Evolutionary conservation across 2,329 filamentous ascomycete species (phyloP), one percentile per base, ranked within the genome.

Genomic region (Exophiala viscosa): DNA sequence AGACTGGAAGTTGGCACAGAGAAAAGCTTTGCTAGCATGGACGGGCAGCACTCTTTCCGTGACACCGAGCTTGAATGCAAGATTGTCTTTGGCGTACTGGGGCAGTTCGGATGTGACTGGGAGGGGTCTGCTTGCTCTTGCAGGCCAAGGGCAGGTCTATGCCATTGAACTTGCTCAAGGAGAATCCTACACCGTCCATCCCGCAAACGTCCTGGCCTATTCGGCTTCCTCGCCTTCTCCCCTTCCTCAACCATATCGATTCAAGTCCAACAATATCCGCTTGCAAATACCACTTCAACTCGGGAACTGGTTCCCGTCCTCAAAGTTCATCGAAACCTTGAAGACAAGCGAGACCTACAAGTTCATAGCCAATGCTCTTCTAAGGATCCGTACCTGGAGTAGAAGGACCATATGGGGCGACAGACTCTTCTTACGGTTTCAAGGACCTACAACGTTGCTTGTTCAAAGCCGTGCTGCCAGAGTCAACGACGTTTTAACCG

Each of bases 1-100:
- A 52, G 93, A 99, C 73, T 99, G 93, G 92, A 88, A 96, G 77
- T 76, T 99, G 7, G 82, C 89, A 5, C 91, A 97, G 68, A 82
- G 89, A 57, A 86, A 88, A 60, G 90, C 90, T 1, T 77, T 99
- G 48, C 78, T 97, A n/a, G 93, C 93, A 49, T 99, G 93, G 93
- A 96, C 92, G 0, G 93, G 93, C 23, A 88, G 95, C 68, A 90
- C 89, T 1, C 77, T 99, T 49, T 77, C 78, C 13, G 79, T 93
- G 40, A 84, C 83, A 33, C 89, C 91, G 2, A 85, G 83, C 42
- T 77, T 95, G 60, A 91, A 90, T 63, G 80, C 79, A 39, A 55
- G 45, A 23, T 62, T 81, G 76, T 80, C 87, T 51, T 66, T 96
- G 46, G 84, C 90, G 41, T 86, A 96, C 67, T 97, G 92, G 92